Percentiles rank a stretch among this genome's conserved stretches.
Evolutionary conservation across 2,329 filamentous ascomycete species (phyloP).

Genomic region (Phialocephala sp.): DNA sequence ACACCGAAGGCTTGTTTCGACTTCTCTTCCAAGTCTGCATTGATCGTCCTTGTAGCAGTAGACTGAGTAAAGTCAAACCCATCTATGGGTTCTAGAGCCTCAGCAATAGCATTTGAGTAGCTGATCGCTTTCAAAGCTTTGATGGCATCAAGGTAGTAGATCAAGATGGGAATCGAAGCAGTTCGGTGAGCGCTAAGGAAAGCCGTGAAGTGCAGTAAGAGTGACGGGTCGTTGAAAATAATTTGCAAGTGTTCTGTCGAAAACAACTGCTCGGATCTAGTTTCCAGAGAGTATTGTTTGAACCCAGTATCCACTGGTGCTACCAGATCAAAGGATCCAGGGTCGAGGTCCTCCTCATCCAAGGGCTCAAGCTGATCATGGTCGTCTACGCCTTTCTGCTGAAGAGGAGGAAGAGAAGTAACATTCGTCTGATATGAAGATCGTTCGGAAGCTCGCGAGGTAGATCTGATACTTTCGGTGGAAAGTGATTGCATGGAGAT

Average conservation of each 20-base stretch:
- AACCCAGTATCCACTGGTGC: constrained; percentile 46
- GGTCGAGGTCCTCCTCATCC: constrained; percentile 54
- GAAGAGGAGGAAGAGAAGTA: constrained; percentile 39
- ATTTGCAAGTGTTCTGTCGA: constrained; percentile 67
- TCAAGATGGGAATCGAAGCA: constrained; percentile 66
- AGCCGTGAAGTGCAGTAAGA: constrained; percentile 69
- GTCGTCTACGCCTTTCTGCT: constrained; percentile 46
- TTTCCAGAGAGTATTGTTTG: constrained; percentile 61
- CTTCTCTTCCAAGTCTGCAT: constrained; percentile 64
- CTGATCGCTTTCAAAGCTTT: constrained; percentile 74
- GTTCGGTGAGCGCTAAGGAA: constrained; percentile 67
- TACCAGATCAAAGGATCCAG: constrained; percentile 59
- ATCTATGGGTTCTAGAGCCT: constrained; percentile 61
- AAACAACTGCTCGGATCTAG: constrained; percentile 68
- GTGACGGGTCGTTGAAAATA: constrained; percentile 68
- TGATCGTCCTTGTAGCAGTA: constrained; percentile 57
- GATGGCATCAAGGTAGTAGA: constrained; percentile 73
- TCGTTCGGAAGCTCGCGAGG: constrained; percentile 34
- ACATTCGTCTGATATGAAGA: constrained; percentile 38
- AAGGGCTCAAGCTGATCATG: constrained; percentile 55
- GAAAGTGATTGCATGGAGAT: constrained; percentile 26
- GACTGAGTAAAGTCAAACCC: constrained; percentile 61
- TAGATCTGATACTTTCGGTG: constrained; percentile 29
- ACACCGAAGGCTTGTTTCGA: constrained; percentile 68
- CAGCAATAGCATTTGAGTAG: constrained; percentile 72